Percentiles rank a stretch among this genome's conserved stretches.
These are phyloP conservation scores for Taiozyma sp. DNA, from an alignment of 1,139 yeast species.

Conservation along the genomic window DNA sequence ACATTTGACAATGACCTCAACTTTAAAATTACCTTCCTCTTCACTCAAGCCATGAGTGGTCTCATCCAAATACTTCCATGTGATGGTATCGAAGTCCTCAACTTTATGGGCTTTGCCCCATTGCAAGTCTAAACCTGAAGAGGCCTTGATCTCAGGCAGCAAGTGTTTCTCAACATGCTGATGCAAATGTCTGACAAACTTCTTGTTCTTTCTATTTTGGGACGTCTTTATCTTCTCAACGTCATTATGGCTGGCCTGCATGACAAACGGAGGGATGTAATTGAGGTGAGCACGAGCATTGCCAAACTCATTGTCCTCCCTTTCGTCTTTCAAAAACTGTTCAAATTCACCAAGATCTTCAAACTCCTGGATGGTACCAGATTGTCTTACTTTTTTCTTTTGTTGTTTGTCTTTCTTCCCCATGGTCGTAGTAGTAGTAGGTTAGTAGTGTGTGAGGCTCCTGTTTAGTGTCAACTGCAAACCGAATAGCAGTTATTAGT, in stretches of 20 bases:
- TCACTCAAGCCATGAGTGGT: constrained; percentile 42
- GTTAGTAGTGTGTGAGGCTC: neutral
- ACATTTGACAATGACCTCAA: constrained; percentile 52
- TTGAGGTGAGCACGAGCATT: constrained; percentile 60
- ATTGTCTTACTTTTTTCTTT: constrained; percentile 14
- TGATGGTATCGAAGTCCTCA: constrained; percentile 40
- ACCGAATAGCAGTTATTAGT: neutral
- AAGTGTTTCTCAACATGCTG: constrained; percentile 72
- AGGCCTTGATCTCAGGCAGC: constrained; percentile 56
- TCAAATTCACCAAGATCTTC: constrained; percentile 63
- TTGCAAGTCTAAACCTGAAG: constrained; percentile 53
- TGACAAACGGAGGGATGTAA: constrained; percentile 68
- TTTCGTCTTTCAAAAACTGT: constrained; percentile 60
- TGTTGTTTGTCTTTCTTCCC: constrained; percentile 21
- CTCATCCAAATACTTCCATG: constrained; percentile 50
- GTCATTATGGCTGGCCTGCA: constrained; percentile 62
- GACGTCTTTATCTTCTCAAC: constrained; percentile 71
- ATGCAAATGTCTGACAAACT: constrained; percentile 67
- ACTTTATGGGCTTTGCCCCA: constrained; percentile 45
- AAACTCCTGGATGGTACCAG: constrained; percentile 33
- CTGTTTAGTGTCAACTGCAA: neutral
- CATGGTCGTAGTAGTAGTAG: constrained; percentile 10
- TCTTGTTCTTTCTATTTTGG: constrained; percentile 63
- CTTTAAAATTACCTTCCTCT: constrained; percentile 42
- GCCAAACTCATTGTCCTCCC: constrained; percentile 72